Evolutionary conservation across 306 rosid genomes (phyloP).

Genomic region (Sesbania bispinosa): DNA sequence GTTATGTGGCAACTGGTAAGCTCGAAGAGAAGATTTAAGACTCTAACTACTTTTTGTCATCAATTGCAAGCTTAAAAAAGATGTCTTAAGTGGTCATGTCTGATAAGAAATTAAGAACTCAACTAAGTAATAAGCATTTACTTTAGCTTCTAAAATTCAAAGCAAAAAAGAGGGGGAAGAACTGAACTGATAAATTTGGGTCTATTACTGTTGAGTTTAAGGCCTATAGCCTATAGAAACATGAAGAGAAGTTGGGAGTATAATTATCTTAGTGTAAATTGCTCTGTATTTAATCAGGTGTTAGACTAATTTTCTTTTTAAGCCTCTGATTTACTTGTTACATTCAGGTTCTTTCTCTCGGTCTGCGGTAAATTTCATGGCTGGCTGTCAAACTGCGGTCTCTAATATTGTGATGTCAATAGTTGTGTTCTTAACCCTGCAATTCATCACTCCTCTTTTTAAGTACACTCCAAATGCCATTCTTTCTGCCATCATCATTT

Average conservation of each 20-base stretch:
- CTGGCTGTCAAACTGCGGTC: constrained; percentile 88
- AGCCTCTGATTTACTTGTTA: constrained; percentile 27
- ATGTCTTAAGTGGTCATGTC: neutral
- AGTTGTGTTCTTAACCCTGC: constrained; percentile 75
- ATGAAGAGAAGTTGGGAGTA: neutral
- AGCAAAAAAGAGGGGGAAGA: neutral
- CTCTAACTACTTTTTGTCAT: neutral
- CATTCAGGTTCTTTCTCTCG: constrained; percentile 92
- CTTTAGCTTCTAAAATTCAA: neutral
- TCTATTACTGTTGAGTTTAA: neutral
- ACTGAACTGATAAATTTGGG: too few relatives aligned
- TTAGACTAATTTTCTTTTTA: neutral
- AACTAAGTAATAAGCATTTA: neutral
- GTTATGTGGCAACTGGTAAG: constrained; percentile 98
- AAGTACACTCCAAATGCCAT: constrained; percentile 94
- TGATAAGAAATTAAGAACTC: too few relatives aligned
- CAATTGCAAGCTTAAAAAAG: neutral
- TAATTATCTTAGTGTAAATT: neutral
- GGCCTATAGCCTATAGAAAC: neutral
- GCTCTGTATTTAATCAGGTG: neutral
- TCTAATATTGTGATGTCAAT: constrained; percentile 88
- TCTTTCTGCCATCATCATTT: constrained; percentile 83
- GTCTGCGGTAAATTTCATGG: constrained; percentile 89
- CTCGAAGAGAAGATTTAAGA: neutral
- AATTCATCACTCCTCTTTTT: constrained; percentile 85